These are phyloP conservation scores for Colletotrichum sp. DNA, from an alignment of 2,329 filamentous ascomycete genomes.

Conservation along the genomic window DNA sequence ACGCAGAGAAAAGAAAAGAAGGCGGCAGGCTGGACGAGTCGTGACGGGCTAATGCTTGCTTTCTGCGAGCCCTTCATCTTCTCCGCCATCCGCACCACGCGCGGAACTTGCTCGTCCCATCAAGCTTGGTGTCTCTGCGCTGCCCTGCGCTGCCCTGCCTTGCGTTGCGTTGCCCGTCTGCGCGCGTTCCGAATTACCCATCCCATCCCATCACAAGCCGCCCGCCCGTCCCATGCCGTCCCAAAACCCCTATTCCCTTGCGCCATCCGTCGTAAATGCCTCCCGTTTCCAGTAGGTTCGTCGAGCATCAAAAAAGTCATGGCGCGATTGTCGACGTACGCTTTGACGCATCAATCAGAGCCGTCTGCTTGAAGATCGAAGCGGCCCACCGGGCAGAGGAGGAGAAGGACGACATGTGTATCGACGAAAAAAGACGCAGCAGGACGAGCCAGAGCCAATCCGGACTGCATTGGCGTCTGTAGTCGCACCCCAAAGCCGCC, in stretches of 20 bases:
- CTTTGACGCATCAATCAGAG: constrained; percentile 7
- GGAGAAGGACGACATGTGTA: not conserved
- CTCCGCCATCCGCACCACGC: not conserved
- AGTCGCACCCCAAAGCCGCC: not conserved
- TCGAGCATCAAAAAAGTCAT: constrained; percentile 11
- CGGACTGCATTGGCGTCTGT: not conserved
- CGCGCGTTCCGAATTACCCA: not conserved
- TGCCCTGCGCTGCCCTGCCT: not conserved
- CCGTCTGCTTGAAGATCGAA: not conserved
- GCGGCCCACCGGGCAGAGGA: not conserved
- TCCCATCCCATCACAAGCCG: not conserved
- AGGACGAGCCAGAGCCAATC: not conserved
- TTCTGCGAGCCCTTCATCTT: not conserved
- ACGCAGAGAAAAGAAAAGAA: constrained; percentile 10
- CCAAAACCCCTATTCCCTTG: not conserved
- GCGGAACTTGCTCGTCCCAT: constrained; percentile 11
- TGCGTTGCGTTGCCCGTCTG: not conserved
- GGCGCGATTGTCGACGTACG: not conserved
- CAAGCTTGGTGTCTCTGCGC: not conserved
- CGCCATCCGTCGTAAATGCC: not conserved
- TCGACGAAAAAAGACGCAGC: not conserved
- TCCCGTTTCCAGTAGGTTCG: constrained; percentile 7
- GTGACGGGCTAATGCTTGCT: not conserved
- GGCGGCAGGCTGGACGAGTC: not conserved
- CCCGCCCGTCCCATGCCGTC: not conserved